Percentiles rank a stretch among this genome's conserved stretches.
Evolutionary conservation across 257 asterid species (phyloP).

Genomic region (Ophiorrhiza pumila): DNA sequence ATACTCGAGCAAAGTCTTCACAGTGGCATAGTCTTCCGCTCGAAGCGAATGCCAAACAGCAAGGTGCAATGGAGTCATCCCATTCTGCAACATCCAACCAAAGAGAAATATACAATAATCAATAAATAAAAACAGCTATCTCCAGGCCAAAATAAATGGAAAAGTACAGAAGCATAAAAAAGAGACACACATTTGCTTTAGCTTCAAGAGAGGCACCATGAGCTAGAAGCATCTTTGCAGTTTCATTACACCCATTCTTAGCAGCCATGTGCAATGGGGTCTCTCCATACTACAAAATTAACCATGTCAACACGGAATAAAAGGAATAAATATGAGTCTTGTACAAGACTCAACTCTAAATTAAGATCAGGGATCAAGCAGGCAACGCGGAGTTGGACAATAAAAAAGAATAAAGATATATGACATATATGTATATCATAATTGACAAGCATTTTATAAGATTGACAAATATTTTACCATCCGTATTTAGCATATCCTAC

Average conservation of each 20-base stretch:
- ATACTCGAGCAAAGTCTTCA: constrained; percentile 72
- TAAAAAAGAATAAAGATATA: background rate
- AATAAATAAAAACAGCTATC: background rate
- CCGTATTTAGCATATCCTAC: background rate
- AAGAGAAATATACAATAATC: background rate
- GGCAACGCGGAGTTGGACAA: background rate
- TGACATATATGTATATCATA: background rate
- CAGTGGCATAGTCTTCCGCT: constrained; percentile 73
- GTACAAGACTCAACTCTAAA: background rate
- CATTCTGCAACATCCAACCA: constrained; percentile 50
- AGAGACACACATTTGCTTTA: constrained; percentile 76
- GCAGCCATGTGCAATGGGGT: constrained; percentile 99
- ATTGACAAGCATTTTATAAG: background rate
- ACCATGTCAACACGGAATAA: constrained; percentile 13
- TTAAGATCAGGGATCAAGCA: background rate
- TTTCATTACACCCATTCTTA: constrained; percentile 91
- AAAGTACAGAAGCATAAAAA: constrained; percentile 3
- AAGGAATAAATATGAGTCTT: constrained; percentile 7
- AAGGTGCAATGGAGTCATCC: constrained; percentile 97
- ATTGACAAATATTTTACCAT: background rate
- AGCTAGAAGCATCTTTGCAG: constrained; percentile 78
- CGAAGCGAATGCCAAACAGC: constrained; percentile 98
- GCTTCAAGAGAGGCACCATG: constrained; percentile 84
- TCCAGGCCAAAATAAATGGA: background rate
- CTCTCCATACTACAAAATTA: constrained; percentile 76